These are phyloP conservation scores for Lactarius deliciosus DNA, from an alignment of 768 basidiomycete species.

Conservation along the genomic window DNA sequence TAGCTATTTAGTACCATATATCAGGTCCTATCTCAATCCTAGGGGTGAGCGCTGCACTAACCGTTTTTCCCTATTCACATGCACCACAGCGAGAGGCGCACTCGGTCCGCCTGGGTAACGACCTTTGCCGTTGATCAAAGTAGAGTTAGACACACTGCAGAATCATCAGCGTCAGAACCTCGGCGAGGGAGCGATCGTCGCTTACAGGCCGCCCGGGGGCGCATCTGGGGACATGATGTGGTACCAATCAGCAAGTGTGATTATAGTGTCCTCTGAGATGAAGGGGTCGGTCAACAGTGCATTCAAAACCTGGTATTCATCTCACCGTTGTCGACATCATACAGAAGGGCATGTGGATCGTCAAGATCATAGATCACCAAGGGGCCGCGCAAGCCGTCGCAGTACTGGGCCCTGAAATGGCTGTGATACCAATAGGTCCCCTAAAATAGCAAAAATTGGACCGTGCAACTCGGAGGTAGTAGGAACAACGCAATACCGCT, in stretches of 20 bases:
- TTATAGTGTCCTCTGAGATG: conserved; percentile 28
- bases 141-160: conserved; percentile 24
- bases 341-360: conserved; percentile 30
- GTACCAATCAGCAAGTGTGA: conserved; percentile 34
- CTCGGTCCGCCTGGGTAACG: conserved; percentile 24
- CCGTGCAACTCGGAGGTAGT: too few relatives aligned
- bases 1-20: background rate
- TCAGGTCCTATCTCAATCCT: background rate
- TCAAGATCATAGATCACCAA: conserved; percentile 34
- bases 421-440: conserved; percentile 40
- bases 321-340: conserved; percentile 34
- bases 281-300: background rate
- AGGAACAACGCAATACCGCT: conserved; percentile 31
- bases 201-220: background rate
- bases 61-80: conserved; percentile 17
- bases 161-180: background rate
- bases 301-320: background rate
- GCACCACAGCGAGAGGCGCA: conserved; percentile 14
- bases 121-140: conserved; percentile 28
- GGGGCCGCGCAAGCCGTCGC: conserved; percentile 35
- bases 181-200: background rate
- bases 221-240: background rate
- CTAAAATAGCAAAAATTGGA: background rate
- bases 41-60: background rate
- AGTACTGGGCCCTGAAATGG: conserved; percentile 41